A percentile compares a stretch with the other conserved stretches of the same genome.
Evolutionary conservation across 345 rosid species (phyloP).

Genomic region (Erodium maritimum): DNA sequence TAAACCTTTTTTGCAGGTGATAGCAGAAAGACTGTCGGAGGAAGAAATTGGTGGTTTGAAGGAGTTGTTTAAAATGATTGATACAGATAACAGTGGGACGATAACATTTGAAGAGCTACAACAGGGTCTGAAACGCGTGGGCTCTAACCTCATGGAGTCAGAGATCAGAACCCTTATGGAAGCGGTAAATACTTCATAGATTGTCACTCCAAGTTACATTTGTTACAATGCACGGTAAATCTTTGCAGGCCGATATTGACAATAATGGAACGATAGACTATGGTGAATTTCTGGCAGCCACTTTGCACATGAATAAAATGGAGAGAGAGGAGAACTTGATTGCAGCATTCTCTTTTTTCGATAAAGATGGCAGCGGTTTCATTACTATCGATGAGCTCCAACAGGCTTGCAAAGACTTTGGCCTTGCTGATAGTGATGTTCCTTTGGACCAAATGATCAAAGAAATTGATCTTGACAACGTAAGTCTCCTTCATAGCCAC

Average conservation of each 20-base stretch:
- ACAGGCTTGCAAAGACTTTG: slow-evolving; percentile 87
- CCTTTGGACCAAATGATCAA: slow-evolving; percentile 72
- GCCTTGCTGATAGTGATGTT: slow-evolving; percentile 47
- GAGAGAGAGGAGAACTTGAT: slow-evolving; percentile 81
- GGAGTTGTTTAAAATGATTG: slow-evolving; percentile 91
- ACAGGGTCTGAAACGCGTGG: slow-evolving; percentile 68
- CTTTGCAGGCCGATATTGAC: slow-evolving; percentile 81
- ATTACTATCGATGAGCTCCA: slow-evolving; percentile 91
- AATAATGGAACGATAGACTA: slow-evolving; percentile 84
- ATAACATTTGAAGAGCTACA: slow-evolving; percentile 89
- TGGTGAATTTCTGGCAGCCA: slow-evolving; percentile 90
- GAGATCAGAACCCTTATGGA: slow-evolving; percentile 92
- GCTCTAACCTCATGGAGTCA: slow-evolving; percentile 80
- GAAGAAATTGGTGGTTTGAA: slow-evolving; percentile 95
- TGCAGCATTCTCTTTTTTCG: slow-evolving; percentile 82
- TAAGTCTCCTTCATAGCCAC: slow-evolving; percentile 40
- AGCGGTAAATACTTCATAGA: slow-evolving; percentile 35
- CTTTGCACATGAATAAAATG: slow-evolving; percentile 81
- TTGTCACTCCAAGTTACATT: too few species aligned
- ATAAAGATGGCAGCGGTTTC: slow-evolving; percentile 86
- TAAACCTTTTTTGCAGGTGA: slow-evolving; percentile 41
- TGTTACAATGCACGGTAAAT: slow-evolving; percentile 8
- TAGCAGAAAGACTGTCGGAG: slow-evolving; percentile 94
- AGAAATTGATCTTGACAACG: slow-evolving; percentile 88
- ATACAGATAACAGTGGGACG: slow-evolving; percentile 84